These are phyloP conservation scores for Epichloe sibirici DNA, from an alignment of 2,329 filamentous ascomycete genomes.

Conservation along the genomic window DNA sequence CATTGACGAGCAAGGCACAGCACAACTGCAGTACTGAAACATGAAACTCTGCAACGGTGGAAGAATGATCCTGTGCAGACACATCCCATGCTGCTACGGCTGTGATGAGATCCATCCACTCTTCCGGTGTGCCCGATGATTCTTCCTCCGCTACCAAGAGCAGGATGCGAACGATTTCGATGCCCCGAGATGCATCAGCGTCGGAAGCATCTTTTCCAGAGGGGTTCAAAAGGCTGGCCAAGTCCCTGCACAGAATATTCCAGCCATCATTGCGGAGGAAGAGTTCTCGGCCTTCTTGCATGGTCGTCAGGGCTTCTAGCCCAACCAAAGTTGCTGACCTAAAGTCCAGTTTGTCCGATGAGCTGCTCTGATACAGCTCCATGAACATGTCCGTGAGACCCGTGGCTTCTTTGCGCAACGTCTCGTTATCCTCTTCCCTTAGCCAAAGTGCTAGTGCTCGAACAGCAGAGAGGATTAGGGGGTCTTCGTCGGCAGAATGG, in stretches of 20 bases:
- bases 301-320: constrained; percentile 43
- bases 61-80: constrained; percentile 17
- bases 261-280: constrained; percentile 43
- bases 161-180: constrained; percentile 44
- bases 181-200: constrained; percentile 30
- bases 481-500: constrained; percentile 37
- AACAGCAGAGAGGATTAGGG: constrained; percentile 45
- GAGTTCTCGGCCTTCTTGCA: constrained; percentile 32
- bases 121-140: constrained; percentile 31
- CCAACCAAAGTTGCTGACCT: constrained; percentile 45
- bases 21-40: constrained; percentile 44
- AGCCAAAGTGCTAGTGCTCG: constrained; percentile 52
- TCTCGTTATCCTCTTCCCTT: constrained; percentile 54
- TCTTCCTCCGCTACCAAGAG: constrained; percentile 38
- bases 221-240: constrained; percentile 29
- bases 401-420: constrained; percentile 41
- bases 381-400: constrained; percentile 52
- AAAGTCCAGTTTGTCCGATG: constrained; percentile 33
- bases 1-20: constrained; percentile 35
- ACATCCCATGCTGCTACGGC: constrained; percentile 35
- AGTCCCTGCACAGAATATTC: constrained; percentile 37
- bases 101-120: constrained; percentile 46
- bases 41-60: constrained; percentile 33
- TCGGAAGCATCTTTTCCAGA: constrained; percentile 13
- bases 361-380: constrained; percentile 41